Evolutionary conservation across 2,329 filamentous ascomycete genomes (phyloP).

Genomic region (Paecilomyces dactylethromorphus): DNA sequence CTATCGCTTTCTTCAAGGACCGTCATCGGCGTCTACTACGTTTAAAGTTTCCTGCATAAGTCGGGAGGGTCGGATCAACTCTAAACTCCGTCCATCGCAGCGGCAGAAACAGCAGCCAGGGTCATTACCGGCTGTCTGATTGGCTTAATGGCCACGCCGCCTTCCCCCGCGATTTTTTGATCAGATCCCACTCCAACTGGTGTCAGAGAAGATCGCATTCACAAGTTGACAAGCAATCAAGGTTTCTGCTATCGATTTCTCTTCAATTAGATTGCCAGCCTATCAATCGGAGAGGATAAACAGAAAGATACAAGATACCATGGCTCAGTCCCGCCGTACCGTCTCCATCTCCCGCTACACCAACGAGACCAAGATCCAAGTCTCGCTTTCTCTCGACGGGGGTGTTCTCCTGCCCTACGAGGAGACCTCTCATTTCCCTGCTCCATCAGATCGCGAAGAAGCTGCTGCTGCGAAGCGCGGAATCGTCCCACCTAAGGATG

Average conservation of each 20-base stretch:
- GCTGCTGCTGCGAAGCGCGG: slow-evolving; percentile 44
- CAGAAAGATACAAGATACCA: slow-evolving; percentile 5
- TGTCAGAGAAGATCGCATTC: neutral
- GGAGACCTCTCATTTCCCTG: slow-evolving; percentile 50
- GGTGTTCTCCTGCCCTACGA: slow-evolving; percentile 51
- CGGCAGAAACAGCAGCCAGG: neutral
- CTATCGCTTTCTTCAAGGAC: neutral
- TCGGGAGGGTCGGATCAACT: neutral
- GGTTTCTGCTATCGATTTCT: neutral
- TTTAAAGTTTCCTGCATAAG: neutral
- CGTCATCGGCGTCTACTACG: neutral
- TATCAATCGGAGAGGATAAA: neutral
- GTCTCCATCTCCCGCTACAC: slow-evolving; percentile 80
- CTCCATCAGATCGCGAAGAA: slow-evolving; percentile 50
- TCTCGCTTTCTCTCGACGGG: slow-evolving; percentile 89
- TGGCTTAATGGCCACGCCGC: slow-evolving; percentile 6
- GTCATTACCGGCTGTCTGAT: neutral
- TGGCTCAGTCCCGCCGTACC: slow-evolving; percentile 55
- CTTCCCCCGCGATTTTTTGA: neutral
- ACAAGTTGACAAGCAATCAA: neutral
- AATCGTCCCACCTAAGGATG: slow-evolving; percentile 36
- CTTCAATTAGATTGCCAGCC: neutral
- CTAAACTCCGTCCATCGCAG: neutral
- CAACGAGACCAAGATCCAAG: slow-evolving; percentile 95
- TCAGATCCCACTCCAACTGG: neutral